Evolutionary conservation across 2,329 filamentous ascomycete species (phyloP).

Genomic region (Exophiala lecanii-corni): DNA sequence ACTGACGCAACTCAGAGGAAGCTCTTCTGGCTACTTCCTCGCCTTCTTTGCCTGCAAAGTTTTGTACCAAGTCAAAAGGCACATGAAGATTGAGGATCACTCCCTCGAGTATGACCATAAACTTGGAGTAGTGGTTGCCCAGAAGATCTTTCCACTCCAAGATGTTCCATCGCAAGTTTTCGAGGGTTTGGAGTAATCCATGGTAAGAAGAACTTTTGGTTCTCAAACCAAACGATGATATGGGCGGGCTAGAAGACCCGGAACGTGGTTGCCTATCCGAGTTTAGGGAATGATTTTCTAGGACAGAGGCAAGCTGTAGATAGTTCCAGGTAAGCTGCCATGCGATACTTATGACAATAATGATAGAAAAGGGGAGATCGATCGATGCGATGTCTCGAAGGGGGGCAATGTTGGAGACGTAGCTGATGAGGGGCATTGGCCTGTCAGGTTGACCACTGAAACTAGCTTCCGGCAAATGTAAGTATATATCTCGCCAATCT

Average conservation of each 20-base stretch:
- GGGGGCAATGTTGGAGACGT: neutral
- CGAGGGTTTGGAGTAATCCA: neutral
- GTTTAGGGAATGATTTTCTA: neutral
- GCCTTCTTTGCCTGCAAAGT: conserved; percentile 7
- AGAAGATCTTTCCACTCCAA: neutral
- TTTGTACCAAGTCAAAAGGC: conserved; percentile 3
- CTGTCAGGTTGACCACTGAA: neutral
- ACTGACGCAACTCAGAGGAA: neutral
- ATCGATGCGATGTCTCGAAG: neutral
- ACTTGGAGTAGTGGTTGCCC: neutral
- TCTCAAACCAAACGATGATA: neutral
- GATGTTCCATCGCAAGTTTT: neutral
- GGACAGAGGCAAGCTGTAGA: neutral
- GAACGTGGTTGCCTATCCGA: too few species aligned
- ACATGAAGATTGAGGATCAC: conserved; percentile 4
- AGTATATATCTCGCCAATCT: neutral
- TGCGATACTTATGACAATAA: neutral
- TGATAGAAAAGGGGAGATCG: neutral
- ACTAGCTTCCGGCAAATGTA: neutral
- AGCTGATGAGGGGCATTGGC: neutral
- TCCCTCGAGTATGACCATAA: neutral
- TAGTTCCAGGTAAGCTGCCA: neutral
- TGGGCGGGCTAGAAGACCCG: neutral
- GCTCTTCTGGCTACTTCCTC: conserved; percentile 1
- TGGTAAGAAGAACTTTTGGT: neutral